Evolutionary conservation across 2,329 filamentous ascomycete genomes (phyloP), one percentile per base, ranked within the genome.

Genomic region (Thelonectria discophora): DNA sequence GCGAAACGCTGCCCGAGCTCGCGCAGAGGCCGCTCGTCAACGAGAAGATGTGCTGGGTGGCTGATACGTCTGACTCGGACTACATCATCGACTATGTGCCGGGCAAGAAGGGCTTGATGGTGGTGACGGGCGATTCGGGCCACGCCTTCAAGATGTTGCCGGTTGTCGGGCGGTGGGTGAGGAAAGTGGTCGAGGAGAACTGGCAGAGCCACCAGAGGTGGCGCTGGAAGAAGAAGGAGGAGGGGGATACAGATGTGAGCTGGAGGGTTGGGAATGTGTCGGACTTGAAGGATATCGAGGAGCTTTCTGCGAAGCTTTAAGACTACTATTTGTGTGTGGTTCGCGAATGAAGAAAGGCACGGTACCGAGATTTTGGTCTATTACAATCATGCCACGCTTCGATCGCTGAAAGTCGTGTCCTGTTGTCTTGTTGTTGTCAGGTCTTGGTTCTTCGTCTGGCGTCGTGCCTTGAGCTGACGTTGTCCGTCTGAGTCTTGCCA

Each of bases 81-180:
- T 88, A 81, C 62, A 79, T 86, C 40, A 79, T 88, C 49, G 86
- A 88, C 68, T 84, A 79, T 58, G 81, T 88, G 3, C 85, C 86
- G 0, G 73, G 75, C 0, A 82, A 77, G 4, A 32, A 55, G 20
- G 55, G 52, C 1, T 73, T 87, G 6, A 74, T 88, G 7, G 69
- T 86, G 0, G 68, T 83, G 1, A 80, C 82, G 0, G 86, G 85
- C 1, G 86, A 88, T 68, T 88, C 84, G 0, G 86, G 85, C 0
- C 85, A 88, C 69, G 83, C 80, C 0, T 88, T 88, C 72, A 88
- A 88, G 73, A 86, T 88, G 83, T 79, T 88, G 50, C 86, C 85
- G 0, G 78, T 86, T 27, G 75, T 83, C 7, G 85, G 86, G 0
- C 67, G 74, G 18, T 88, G 83, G 79, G 79, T 86, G 2, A 75